A percentile compares a stretch with the other conserved stretches of the same genome.
Conservation (phyloP, 441 rosid species). For the Sinapis alba region DNA sequence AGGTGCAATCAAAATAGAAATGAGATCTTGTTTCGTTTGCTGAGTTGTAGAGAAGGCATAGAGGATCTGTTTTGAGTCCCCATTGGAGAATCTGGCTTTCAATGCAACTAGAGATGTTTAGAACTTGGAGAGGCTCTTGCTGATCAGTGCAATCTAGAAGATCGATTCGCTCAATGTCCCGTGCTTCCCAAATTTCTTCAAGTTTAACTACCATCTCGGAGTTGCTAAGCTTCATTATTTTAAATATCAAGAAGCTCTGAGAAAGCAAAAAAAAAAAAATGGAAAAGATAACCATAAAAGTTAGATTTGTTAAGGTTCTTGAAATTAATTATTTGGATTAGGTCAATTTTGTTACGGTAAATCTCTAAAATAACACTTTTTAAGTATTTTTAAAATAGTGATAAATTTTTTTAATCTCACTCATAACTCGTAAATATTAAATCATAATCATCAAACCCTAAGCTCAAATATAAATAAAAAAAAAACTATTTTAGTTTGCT, state of each 20-base stretch:
- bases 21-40: neutral
- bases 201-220: neutral
- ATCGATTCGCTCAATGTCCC: neutral
- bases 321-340: no score
- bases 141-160: constrained; percentile 15
- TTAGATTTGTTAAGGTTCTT: neutral
- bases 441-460: no score
- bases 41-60: neutral
- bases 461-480: no score
- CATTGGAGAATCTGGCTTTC: neutral
- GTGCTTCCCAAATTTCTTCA: neutral
- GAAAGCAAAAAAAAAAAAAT: neutral
- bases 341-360: no score
- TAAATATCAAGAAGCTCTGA: constrained; percentile 18
- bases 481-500: no score
- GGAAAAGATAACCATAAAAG: neutral
- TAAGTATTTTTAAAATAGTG: no score
- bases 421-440: no score
- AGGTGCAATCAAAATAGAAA: neutral
- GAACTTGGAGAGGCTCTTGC: constrained; percentile 6
- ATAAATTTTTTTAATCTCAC: no score
- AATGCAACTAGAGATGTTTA: constrained; percentile 19
- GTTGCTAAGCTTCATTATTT: neutral
- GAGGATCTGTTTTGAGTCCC: neutral
- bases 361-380: no score